Base-by-base conservation (phyloP, 1,284 basidiomycete genomes). In the Chalciporus sp. region DNA sequence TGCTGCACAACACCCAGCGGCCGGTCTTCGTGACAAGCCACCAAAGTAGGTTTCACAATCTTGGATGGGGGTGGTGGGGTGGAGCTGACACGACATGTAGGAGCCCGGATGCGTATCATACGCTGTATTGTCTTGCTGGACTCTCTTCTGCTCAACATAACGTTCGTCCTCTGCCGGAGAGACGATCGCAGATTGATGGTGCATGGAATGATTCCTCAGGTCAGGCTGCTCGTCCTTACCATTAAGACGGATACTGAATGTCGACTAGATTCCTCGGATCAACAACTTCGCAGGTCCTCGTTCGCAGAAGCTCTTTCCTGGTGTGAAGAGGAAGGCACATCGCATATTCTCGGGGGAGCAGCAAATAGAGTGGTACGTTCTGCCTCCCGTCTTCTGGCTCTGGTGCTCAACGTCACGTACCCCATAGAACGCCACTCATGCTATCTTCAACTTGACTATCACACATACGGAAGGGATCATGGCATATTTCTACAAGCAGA, bases 1-100 rank as follows among this genome's bases (percentile, higher is more conserved):
- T 52, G 93, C 92, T 7, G 94, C 89, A 0, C 97, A 99, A 67
- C 83, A 88, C 57, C 83, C 87, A 0, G 78, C 83, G 0, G 95
- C 95, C 12, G 96, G 96, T 9, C 73, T 99, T 49, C 79, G 94
- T 11, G 96, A 99, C 70, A 99, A 99, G 69, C 97, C 96, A 10
- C 92, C 92, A 43, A 98, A 97, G 88, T 91, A 70, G 41, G 79
- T 41, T 23, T 16, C 0, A 6, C n/a, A n/a, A 23, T 2, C 29
- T 29, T 27, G 29, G 12, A 23, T 20, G 14, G 20, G 9, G 10
- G 19, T 19, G 1, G 9, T 2, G 23, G 11, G 19, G 6, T n/a
- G n/a, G 40, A 23, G 11, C 73, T 97, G 50, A 78, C 92, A n/a
- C 94, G 97, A 71, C 97, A 97, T 70, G 26, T 26, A 94, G 91